Evolutionary conservation across 352 stramenopile genomes (phyloP).

Genomic region (Pythium myriotylum): DNA sequence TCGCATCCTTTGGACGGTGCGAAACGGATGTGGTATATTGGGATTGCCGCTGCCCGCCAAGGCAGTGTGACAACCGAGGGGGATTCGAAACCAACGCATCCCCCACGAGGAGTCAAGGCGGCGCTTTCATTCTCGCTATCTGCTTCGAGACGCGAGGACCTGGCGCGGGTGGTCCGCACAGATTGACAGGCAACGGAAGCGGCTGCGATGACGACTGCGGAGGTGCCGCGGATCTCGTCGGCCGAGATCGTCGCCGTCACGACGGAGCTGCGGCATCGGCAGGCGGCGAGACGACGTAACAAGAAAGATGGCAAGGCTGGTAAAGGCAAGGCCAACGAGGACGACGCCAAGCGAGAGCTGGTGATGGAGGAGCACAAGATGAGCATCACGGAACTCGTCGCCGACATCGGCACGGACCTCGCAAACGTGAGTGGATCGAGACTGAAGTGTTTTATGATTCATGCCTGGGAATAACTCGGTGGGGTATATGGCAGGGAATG

Average conservation of each 20-base stretch:
- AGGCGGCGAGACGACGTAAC: constrained; percentile 44
- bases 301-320: constrained; percentile 54
- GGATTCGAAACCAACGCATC: too few relatives aligned
- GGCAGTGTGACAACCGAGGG: too few relatives aligned
- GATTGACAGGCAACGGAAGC: neutral
- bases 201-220: constrained; percentile 12
- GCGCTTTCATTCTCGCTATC: constrained; percentile 11
- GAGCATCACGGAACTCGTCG: constrained; percentile 63
- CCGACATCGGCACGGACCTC: constrained; percentile 58
- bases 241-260: constrained; percentile 84
- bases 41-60: neutral
- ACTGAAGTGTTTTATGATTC: neutral
- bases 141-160: neutral
- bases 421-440: constrained; percentile 3
- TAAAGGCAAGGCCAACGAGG: constrained; percentile 42
- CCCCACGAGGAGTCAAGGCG: too few relatives aligned
- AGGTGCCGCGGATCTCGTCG: constrained; percentile 63
- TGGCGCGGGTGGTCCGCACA: neutral
- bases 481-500: constrained; percentile 42
- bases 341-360: constrained; percentile 80
- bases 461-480: neutral
- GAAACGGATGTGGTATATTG: constrained; percentile 3
- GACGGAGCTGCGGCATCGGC: constrained; percentile 76
- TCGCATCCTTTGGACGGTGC: neutral
- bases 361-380: constrained; percentile 85